Base-by-base conservation (phyloP, 768 basidiomycete genomes). In the Pleurotus eryngii region DNA sequence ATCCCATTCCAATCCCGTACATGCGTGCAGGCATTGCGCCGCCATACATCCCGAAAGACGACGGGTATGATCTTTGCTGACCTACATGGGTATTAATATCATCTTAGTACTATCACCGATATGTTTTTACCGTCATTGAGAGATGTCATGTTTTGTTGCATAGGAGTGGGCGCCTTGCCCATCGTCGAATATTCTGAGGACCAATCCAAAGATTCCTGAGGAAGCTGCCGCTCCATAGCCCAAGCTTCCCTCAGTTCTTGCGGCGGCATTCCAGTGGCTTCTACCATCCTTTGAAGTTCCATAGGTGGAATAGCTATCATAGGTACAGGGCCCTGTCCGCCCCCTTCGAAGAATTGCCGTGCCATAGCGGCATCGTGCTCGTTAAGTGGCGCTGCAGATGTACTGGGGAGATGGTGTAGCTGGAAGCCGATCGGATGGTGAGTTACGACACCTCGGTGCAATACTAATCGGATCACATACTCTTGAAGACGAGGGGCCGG, bases 381-480 rank as follows among this genome's bases (percentile, higher is more conserved):
- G 58, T 75, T 81, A 35, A 82, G 76, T 50, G 74, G 74, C 20
- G 70, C 61, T 15, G 76, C 67, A 0, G 81, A 72, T n/a, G 80
- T 80, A 18, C 81, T 78, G 1, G 91, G 89, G 24, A 94, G 80
- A 68, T 90, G 83, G 59, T 88, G 90, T 22, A 94, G 78, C 91
- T 93, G 60, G 2, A 47, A 35, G 3, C 45, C 24, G 27, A 24
- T 57, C 27, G 46, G 5, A 45, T 24, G 38, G 63, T 30, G 58
- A 57, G 18, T 50, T 18, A 20, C 17, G 35, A 12, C 17, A 51
- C 24, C 24, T 38, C 53, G 20, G 45, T 37, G 22, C 14, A 60
- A 58, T 17, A 22, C 11, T 17, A 22, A 22, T 12, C 1, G 7
- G 8, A 35, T 35, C 30, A 65, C 82, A 59, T 57, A 90, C 90